Percentiles rank a stretch among this genome's conserved stretches.
These are phyloP conservation scores for Leishmania braziliensis DNA, from an alignment of 208 protist species.

Conservation along the genomic window DNA sequence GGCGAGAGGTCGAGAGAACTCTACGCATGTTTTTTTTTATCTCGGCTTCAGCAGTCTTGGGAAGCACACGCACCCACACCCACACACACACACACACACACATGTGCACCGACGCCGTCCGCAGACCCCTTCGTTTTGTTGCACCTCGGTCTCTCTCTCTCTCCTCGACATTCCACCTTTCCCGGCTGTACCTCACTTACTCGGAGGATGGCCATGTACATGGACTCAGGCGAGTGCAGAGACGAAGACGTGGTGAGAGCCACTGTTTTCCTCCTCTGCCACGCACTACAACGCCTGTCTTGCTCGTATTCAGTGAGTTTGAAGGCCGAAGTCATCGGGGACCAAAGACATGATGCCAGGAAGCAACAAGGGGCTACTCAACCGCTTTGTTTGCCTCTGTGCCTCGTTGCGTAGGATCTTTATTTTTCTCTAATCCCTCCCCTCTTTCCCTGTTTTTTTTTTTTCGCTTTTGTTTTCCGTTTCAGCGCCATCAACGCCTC, in stretches of 20 bases:
- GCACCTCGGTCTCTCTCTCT: background rate
- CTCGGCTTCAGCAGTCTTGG: background rate
- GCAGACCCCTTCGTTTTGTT: background rate
- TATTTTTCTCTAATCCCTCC: background rate
- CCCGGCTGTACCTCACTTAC: background rate
- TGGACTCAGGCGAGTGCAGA: background rate
- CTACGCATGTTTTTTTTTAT: background rate
- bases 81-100: constrained; percentile 9
- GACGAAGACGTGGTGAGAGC: background rate
- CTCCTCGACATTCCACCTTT: background rate
- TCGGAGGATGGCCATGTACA: background rate
- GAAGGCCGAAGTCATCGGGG: too few relatives aligned
- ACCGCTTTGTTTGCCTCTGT: background rate
- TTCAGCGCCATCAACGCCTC: background rate
- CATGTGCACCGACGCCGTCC: background rate
- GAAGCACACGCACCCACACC: constrained; percentile 1
- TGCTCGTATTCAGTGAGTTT: background rate
- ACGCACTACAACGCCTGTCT: background rate
- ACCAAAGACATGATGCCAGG: too few relatives aligned
- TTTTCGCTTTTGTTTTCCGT: background rate
- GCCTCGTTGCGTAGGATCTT: background rate
- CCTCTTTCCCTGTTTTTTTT: background rate
- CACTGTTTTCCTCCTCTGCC: too few relatives aligned
- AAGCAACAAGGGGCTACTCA: too few relatives aligned
- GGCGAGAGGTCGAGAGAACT: background rate